Percentiles rank a stretch among this genome's conserved stretches.
phyloP scores from a whole-genome alignment of 257 asterid species.

The Capsicum rhomboideum region DNA sequence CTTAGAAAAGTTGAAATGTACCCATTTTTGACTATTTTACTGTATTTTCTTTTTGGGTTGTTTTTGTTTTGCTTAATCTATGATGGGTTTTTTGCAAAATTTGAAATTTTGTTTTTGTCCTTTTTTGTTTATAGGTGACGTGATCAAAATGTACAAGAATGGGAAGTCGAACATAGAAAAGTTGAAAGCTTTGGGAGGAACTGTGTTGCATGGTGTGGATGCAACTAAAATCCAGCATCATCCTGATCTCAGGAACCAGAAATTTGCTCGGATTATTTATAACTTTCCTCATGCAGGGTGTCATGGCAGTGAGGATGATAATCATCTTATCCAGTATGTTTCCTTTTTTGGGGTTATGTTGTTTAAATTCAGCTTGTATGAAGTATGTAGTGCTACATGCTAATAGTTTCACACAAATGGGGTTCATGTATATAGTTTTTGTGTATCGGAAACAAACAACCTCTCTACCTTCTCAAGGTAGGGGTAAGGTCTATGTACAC shows the following conservation, averaged over 20 bases:
- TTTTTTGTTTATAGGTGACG: constrained; percentile 24
- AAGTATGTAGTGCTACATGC: not conserved
- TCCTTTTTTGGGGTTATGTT: not conserved
- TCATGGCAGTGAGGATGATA: constrained; percentile 27
- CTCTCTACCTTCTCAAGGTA: not conserved
- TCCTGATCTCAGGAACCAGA: constrained; percentile 17
- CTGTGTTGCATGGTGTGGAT: constrained; percentile 42
- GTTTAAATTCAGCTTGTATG: not conserved
- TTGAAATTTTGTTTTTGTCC: not conserved
- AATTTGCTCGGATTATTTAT: constrained; percentile 47
- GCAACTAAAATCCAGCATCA: constrained; percentile 33
- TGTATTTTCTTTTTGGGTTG: not conserved
- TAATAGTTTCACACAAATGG: not conserved
- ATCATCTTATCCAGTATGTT: constrained; percentile 20
- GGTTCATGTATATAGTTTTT: not conserved
- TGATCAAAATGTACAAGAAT: constrained; percentile 40
- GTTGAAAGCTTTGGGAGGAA: constrained; percentile 34
- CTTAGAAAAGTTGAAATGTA: constrained; percentile 10
- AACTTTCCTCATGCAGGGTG: constrained; percentile 86
- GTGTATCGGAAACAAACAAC: not conserved
- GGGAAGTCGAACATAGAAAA: constrained; percentile 25
- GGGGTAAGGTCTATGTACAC: not conserved
- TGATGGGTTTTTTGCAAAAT: not conserved
- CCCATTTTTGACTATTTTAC: not conserved
- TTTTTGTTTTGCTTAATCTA: not conserved